Evolutionary conservation across 2,329 filamentous ascomycete genomes (phyloP), one percentile per base, ranked within the genome.

Genomic region (Colletotrichum echinochloae): DNA sequence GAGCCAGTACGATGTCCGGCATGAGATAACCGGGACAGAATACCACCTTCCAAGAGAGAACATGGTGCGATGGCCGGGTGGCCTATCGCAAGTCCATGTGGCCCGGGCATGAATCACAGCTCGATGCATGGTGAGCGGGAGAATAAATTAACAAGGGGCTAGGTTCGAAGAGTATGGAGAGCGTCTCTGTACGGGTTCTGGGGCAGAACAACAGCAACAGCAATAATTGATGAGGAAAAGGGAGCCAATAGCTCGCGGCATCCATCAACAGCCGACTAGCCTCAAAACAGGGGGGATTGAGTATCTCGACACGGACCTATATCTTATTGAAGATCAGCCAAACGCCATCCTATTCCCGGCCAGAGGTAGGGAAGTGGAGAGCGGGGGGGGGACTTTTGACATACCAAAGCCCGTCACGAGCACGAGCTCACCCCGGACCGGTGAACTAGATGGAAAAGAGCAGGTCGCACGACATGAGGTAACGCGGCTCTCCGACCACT

Each of bases 11-110:
- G 52, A 30, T 67, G 51, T 37, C 52, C 64, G 68, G 68, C 68
- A 71, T 46, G 23, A 48, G 64, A 57, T 63, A 59, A 46, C 64
- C 68, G 64, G 28, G 52, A 39, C n/a, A 28, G 28, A 26, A 68
- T 71, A 71, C 68, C 68, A 71, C 68, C 68, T 71, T 67, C 68
- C 68, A 63, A 71, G 64, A 71, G 64, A 26, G 68, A 71, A 33
- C 52, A 71, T 68, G 23, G 64, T 54, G 67, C 20, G 30, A 68
- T 71, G 41, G 26, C 64, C 30, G 28, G 52, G 59, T 37, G 28
- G 57, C n/a, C 52, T 63, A 59, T 68, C 68, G 64, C 59, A 28
- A 60, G 37, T 62, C 51, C 44, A 52, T 59, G 52, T 23, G 37
- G 52, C 44, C 57, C 44, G 35, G 41, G 9, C 52, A 20, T 39